Percentiles rank a stretch among this genome's conserved stretches.
These are phyloP conservation scores for Monilinia fructicola DNA, from an alignment of 2,329 filamentous ascomycete species.

Conservation along the genomic window DNA sequence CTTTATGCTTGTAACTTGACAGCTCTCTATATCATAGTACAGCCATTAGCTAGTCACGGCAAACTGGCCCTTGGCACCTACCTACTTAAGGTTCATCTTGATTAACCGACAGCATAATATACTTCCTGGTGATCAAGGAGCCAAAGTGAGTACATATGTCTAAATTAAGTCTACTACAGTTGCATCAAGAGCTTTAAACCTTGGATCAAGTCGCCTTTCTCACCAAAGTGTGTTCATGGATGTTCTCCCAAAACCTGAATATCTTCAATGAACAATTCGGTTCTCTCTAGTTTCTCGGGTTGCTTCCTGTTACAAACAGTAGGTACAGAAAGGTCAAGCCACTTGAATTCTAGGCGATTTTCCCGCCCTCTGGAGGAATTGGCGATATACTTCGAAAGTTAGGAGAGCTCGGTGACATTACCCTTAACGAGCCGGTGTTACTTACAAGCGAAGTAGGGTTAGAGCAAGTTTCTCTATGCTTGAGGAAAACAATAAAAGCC, in stretches of 20 bases:
- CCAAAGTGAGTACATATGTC: not conserved
- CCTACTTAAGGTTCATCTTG: not conserved
- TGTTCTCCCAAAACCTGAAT: slow-evolving; percentile 27
- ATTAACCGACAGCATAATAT: not conserved
- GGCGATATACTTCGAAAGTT: slow-evolving; percentile 11
- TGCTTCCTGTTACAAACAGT: slow-evolving; percentile 35
- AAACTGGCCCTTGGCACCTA: not conserved
- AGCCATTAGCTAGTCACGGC: not conserved
- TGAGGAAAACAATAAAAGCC: not conserved
- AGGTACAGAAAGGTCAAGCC: slow-evolving; percentile 31
- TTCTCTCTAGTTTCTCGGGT: slow-evolving; percentile 39
- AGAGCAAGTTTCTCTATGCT: not conserved
- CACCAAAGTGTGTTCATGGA: slow-evolving; percentile 28
- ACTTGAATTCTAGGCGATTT: not conserved
- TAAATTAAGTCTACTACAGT: not conserved
- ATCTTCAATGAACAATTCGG: slow-evolving; percentile 24
- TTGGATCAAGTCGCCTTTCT: slow-evolving; percentile 21
- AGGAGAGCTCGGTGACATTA: not conserved
- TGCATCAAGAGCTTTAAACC: not conserved
- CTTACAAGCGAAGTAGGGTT: not conserved
- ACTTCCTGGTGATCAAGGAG: not conserved
- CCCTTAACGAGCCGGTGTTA: not conserved
- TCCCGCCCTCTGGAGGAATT: not conserved
- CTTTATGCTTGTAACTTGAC: no score
- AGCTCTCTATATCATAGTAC: not conserved